Conservation (phyloP, 2,329 filamentous ascomycete genomes). For the Clarireedia hainanense region DNA sequence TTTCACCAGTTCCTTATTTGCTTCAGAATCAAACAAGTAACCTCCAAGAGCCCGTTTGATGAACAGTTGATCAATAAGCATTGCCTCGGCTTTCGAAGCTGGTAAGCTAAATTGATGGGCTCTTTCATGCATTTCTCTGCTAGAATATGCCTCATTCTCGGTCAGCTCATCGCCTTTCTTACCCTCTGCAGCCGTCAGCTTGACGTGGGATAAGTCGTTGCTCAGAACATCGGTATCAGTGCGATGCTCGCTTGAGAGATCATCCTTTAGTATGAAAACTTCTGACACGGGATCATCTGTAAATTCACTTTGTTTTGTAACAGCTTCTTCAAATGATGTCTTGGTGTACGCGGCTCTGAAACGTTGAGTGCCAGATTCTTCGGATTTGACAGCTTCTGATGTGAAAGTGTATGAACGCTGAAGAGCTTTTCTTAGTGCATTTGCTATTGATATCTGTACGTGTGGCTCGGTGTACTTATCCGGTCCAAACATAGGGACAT, state of each 20-base stretch:
- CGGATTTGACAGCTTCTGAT: conserved; percentile 5
- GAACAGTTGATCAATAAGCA: conserved; percentile 42
- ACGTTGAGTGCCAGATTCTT: neutral
- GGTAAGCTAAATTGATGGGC: conserved; percentile 36
- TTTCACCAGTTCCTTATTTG: conserved; percentile 58
- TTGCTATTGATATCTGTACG: conserved; percentile 18
- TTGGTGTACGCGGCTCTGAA: conserved; percentile 3
- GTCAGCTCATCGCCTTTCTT: neutral
- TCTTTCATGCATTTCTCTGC: conserved; percentile 48
- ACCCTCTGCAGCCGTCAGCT: conserved; percentile 1
- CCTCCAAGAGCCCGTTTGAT: conserved; percentile 52
- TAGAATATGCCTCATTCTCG: conserved; percentile 32
- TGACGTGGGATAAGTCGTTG: conserved; percentile 13
- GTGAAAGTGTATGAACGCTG: conserved; percentile 9
- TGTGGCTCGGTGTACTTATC: conserved; percentile 35
- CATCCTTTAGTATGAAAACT: neutral
- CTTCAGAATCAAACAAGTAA: conserved; percentile 55
- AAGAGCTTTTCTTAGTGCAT: conserved; percentile 23
- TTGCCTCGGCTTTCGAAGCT: conserved; percentile 11
- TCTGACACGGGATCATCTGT: conserved; percentile 1
- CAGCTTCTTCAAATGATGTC: conserved; percentile 5
- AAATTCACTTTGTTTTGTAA: neutral
- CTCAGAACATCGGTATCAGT: conserved; percentile 2
- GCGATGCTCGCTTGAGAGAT: neutral
- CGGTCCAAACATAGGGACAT: conserved; percentile 49